phyloP scores from a whole-genome alignment of 306 rosid genomes.

The Pachyrhizus erosus region DNA sequence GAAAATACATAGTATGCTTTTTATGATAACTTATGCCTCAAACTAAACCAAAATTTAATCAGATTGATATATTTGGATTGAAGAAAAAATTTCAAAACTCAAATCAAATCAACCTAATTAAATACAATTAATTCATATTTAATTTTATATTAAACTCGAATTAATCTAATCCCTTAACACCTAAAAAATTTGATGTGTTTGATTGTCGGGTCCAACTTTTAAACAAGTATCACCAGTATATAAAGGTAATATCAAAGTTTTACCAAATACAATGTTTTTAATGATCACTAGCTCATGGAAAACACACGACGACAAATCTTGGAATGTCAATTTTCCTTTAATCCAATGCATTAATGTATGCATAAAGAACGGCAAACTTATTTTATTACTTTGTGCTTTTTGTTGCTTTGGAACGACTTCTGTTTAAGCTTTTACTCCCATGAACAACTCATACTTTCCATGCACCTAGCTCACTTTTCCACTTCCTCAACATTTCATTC shows the following conservation, averaged over 20 bases:
- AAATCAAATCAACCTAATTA: too few relatives aligned
- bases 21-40: too few relatives aligned
- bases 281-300: background rate
- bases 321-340: background rate
- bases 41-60: too few relatives aligned
- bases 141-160: too few relatives aligned
- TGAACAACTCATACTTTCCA: background rate
- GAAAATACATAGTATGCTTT: too few relatives aligned
- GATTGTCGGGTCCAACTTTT: background rate
- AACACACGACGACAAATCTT: background rate
- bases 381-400: background rate
- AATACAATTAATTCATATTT: too few relatives aligned
- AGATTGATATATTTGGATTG: too few relatives aligned
- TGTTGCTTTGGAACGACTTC: background rate
- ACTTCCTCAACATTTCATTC: slow-evolving; percentile 35
- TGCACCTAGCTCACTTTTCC: slow-evolving; percentile 34
- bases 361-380: slow-evolving; percentile 24
- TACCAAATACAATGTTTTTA: background rate
- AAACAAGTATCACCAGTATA: background rate
- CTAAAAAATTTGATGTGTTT: background rate
- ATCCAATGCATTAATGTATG: background rate
- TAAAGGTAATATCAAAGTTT: background rate
- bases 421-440: background rate
- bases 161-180: background rate
- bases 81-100: too few relatives aligned